Base-by-base conservation (phyloP, 129 eudicot species). In the Glebionis coronaria region DNA sequence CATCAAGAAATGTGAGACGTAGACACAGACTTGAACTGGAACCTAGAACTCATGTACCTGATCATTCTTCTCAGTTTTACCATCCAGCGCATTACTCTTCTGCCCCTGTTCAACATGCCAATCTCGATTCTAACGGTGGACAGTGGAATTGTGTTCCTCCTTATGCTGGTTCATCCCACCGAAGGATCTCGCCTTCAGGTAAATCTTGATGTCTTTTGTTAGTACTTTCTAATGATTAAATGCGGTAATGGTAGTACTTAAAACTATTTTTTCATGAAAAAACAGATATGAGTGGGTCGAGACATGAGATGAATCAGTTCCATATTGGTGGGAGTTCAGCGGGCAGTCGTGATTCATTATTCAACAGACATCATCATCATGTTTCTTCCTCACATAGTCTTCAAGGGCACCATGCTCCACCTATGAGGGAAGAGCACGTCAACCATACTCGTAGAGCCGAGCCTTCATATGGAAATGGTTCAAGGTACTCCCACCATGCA, bases 1-100 rank as follows among this genome's bases (percentile, higher is more conserved):
- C 81, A 18, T 35, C 73, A 31, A 82, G 83, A 28, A 74, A 70
- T 35, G 83, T 82, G 44, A 78, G 86, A 61, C 81, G 78, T 70
- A 80, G 83, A 78, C 74, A 77, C 47, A 78, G 77, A 45, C 72
- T 65, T 42, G 78, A 78, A 66, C 13, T 42, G 61, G 83, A 78
- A 45, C 67, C 83, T 11, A 73, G 80, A 78, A 50, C 75, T 12
- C 83, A 74, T 65, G 46, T 70, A 59, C 67, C 80, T 15, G 55
- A 63, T 59, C 68, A 73, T 65, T 73, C 81, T 62, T 81, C 79
- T 69, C 80, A 73, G 13, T 65, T 29, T 53, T 70, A 73, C 65
- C 86, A 69, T 57, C 38, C 38, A 31, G 13, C 74, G 27, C 50
- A 44, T 4, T 55, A 51, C 35, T 73, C 55, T 42, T 55, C 78